Evolutionary conservation across 805 yeast species (phyloP).

Genomic region (Monosporozyma yasuniensis): DNA sequence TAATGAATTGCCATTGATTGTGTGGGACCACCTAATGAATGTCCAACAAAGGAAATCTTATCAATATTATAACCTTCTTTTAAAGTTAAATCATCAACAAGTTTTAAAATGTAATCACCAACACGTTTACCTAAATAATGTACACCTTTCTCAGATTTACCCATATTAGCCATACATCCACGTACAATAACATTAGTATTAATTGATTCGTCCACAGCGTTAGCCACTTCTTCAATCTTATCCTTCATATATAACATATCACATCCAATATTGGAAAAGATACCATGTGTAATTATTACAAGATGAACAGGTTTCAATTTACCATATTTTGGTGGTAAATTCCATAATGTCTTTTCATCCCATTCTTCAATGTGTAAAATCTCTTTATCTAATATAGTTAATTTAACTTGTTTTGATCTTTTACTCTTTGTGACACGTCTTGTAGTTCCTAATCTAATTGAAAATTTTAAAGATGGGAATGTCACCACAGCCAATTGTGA

Average conservation of each 20-base stretch:
- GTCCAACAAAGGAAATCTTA: slow-evolving; percentile 81
- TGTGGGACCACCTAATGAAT: slow-evolving; percentile 86
- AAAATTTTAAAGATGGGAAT: slow-evolving; percentile 59
- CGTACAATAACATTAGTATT: slow-evolving; percentile 59
- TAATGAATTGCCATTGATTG: slow-evolving; percentile 88
- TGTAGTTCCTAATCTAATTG: slow-evolving; percentile 48
- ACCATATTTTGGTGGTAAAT: slow-evolving; percentile 45
- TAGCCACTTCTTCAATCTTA: slow-evolving; percentile 44
- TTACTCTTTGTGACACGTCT: slow-evolving; percentile 14
- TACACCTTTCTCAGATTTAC: slow-evolving; percentile 84
- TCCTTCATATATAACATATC: slow-evolving; percentile 88
- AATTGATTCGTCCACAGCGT: slow-evolving; percentile 11
- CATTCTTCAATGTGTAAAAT: slow-evolving; percentile 28
- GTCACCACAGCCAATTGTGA: slow-evolving; percentile 72
- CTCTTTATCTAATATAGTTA: background rate
- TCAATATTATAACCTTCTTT: slow-evolving; percentile 33
- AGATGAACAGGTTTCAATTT: slow-evolving; percentile 58
- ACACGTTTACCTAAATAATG: slow-evolving; percentile 74
- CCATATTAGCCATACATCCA: slow-evolving; percentile 75
- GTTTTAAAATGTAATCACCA: slow-evolving; percentile 51
- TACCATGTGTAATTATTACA: slow-evolving; percentile 82
- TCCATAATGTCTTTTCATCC: slow-evolving; percentile 71
- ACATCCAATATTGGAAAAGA: slow-evolving; percentile 81
- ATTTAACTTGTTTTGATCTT: background rate
- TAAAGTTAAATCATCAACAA: slow-evolving; percentile 39